Conservation (phyloP, 179 eudicot species). For the Beta corolliflora region DNA sequence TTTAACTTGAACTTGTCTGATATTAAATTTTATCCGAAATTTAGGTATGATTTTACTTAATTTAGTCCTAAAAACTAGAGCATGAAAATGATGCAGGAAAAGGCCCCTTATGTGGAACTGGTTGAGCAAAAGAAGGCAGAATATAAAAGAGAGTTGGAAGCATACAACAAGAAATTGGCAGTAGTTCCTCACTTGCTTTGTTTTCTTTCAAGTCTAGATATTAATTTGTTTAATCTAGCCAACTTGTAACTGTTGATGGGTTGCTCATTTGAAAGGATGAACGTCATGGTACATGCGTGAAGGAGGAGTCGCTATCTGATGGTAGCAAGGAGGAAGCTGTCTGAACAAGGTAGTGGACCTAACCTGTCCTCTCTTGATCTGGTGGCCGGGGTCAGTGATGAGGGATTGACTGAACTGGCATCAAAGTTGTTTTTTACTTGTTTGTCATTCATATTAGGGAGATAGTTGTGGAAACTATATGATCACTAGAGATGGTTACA, state of each 20-base stretch:
- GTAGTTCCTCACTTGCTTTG: background rate
- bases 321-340: background rate
- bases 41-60: background rate
- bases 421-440: background rate
- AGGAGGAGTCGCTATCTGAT: background rate
- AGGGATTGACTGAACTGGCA: background rate
- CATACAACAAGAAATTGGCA: conserved; percentile 2
- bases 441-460: background rate
- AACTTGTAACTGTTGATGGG: too few species aligned
- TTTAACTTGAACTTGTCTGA: background rate
- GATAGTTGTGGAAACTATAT: background rate
- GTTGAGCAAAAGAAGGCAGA: conserved; percentile 5
- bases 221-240: background rate
- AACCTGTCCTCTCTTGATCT: background rate
- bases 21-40: background rate
- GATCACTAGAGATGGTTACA: background rate
- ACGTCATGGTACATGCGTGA: background rate
- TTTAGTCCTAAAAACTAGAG: background rate
- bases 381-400: background rate
- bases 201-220: background rate
- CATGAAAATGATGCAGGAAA: conserved; percentile 14
- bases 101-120: conserved; percentile 14
- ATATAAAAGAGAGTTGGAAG: conserved; percentile 1
- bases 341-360: background rate
- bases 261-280: conserved; percentile 4